These are phyloP conservation scores for Groenewaldozyma auringiensis DNA, from an alignment of 1,139 yeast genomes.

Conservation along the genomic window DNA sequence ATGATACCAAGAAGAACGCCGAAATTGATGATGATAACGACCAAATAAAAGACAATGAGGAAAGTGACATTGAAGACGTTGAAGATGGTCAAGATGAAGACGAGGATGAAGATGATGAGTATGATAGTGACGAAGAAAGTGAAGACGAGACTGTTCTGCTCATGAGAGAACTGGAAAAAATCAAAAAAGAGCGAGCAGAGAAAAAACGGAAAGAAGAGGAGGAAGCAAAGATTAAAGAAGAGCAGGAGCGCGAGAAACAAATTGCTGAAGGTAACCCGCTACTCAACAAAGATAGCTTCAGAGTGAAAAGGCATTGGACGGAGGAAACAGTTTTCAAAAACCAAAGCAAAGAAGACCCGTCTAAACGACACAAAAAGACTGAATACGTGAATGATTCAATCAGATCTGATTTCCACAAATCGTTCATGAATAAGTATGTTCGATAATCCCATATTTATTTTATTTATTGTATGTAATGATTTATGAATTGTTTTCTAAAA, in stretches of 20 bases:
- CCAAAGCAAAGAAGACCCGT: slow-evolving; percentile 26
- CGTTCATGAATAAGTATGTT: slow-evolving; percentile 61
- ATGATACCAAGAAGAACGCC: slow-evolving; percentile 10
- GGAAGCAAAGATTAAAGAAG: slow-evolving; percentile 26
- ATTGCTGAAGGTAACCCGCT: slow-evolving; percentile 38
- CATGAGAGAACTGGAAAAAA: slow-evolving; percentile 47
- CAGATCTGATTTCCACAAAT: slow-evolving; percentile 61
- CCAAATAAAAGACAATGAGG: slow-evolving; percentile 6
- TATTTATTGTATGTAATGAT: not conserved
- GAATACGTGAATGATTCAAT: slow-evolving; percentile 59
- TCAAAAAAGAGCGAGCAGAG: slow-evolving; percentile 40
- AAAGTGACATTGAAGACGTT: slow-evolving; percentile 14
- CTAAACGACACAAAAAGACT: slow-evolving; percentile 21
- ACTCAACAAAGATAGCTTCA: slow-evolving; percentile 23
- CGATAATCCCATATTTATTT: slow-evolving; percentile 28
- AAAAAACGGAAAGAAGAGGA: slow-evolving; percentile 30
- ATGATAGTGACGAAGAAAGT: slow-evolving; percentile 20
- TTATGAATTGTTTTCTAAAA: not conserved
- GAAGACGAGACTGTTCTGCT: slow-evolving; percentile 33
- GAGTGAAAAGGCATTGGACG: slow-evolving; percentile 37
- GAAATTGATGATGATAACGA: slow-evolving; percentile 2
- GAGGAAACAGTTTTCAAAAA: slow-evolving; percentile 43
- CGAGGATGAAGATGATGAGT: slow-evolving; percentile 21
- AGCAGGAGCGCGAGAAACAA: slow-evolving; percentile 29
- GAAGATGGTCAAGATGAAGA: slow-evolving; percentile 17